Base-by-base conservation (phyloP, 1,139 yeast species). In the Lodderomyces beijingensis region DNA sequence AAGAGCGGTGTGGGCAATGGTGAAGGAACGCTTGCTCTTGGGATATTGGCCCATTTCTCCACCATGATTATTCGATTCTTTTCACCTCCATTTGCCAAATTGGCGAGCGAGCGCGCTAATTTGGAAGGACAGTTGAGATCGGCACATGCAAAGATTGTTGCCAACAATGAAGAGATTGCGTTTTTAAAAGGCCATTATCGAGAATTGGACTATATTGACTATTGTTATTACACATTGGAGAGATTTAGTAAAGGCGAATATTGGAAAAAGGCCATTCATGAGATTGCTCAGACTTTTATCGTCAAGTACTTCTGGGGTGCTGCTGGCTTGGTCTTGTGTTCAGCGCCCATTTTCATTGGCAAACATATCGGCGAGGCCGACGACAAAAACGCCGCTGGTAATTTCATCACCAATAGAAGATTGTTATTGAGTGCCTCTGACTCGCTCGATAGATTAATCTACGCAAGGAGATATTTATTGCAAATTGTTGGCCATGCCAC, bases 221-320 rank as follows among this genome's bases (percentile, higher is more conserved):
- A 72, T 44, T 76, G 89, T 22, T 89, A 86, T 57, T 88, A 87
- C 55, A 81, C 84, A 39, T 65, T 88, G 44, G 94, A 85, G 44
- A 68, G 82, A 42, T 91, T 88, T 58, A 72, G 81, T 42, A 79
- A 84, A 49, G 73, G 80, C 59, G 93, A 86, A 48, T 74, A 85
- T 42, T 77, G 88, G 62, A 79, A 85, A 43, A 68, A 80, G 50
- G 88, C 86, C 1, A 57, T 82, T 16, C 86, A 75, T 59, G 95
- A 74, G 60, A 79, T 72, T 53, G 88, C 83, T 27, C 89, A 81
- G 53, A 85, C 76, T 36, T 89, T 88, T 50, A 79, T 87, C 41
- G 91, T 89, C 40, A 89, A 89, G 55, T 89, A 89, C 57, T 77
- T 88, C 36, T 84, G 96, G 93, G 96, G 97, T 40, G 96, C 96